Conservation (phyloP, 2,329 filamentous ascomycete genomes). For the Elsinoe fawcettii region DNA sequence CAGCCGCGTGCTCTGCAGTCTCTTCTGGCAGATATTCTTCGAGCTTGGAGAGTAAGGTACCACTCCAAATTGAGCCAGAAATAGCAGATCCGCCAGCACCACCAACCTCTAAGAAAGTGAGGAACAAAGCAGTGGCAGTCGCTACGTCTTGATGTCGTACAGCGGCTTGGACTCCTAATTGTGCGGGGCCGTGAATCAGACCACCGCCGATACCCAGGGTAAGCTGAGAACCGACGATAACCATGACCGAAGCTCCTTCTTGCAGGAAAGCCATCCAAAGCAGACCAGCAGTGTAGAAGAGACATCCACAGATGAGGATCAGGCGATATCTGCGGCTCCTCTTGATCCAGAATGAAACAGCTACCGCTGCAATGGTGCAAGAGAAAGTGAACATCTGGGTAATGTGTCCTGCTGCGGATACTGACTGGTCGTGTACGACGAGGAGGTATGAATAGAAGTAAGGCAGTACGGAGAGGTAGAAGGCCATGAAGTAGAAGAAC, state of each 20-base stretch:
- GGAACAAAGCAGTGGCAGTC: constrained; percentile 49
- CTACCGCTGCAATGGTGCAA: constrained; percentile 54
- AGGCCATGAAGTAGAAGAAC: constrained; percentile 67
- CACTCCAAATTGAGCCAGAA: constrained; percentile 47
- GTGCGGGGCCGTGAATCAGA: constrained; percentile 49
- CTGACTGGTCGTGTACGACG: constrained; percentile 53
- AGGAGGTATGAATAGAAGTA: constrained; percentile 63
- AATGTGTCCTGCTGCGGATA: constrained; percentile 54
- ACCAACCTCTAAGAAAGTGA: constrained; percentile 49
- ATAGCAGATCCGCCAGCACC: constrained; percentile 47
- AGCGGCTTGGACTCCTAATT: constrained; percentile 50
- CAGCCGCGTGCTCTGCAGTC: constrained; percentile 36
- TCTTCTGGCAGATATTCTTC: constrained; percentile 43
- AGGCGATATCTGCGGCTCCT: constrained; percentile 50
- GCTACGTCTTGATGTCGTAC: constrained; percentile 47
- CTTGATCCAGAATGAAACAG: constrained; percentile 56
- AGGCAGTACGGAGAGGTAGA: constrained; percentile 60
- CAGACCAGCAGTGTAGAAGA: not conserved
- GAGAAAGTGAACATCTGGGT: constrained; percentile 59
- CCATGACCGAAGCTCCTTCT: constrained; percentile 36
- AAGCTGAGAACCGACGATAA: constrained; percentile 47
- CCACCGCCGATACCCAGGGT: constrained; percentile 48
- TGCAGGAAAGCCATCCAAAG: constrained; percentile 3
- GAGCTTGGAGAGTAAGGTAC: constrained; percentile 43
- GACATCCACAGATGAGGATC: not conserved